A percentile compares a stretch with the other conserved stretches of the same genome.
Evolutionary conservation across 2,329 filamentous ascomycete genomes (phyloP).

Genomic region (Hypomyces rosellus): DNA sequence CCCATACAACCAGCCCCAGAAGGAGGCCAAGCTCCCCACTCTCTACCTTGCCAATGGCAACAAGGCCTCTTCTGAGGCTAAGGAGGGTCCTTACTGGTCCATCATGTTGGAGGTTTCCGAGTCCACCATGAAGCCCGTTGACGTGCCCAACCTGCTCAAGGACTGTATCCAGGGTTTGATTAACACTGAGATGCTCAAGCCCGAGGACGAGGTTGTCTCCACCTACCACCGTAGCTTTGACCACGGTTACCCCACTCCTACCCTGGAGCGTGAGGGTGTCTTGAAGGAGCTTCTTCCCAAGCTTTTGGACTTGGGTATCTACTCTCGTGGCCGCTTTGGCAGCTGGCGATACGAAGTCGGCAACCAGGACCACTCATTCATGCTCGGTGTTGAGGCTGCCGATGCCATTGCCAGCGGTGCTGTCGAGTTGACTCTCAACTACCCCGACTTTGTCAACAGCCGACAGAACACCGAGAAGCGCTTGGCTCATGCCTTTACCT

Average conservation of each 20-base stretch:
- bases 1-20: slow-evolving; percentile 89
- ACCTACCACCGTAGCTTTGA: slow-evolving; percentile 98
- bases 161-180: slow-evolving; percentile 94
- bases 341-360: slow-evolving; percentile 96
- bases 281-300: slow-evolving; percentile 89
- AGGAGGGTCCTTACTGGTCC: slow-evolving; percentile 97
- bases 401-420: slow-evolving; percentile 86
- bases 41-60: slow-evolving; percentile 79
- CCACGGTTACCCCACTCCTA: slow-evolving; percentile 95
- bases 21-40: slow-evolving; percentile 78
- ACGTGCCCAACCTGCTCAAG: slow-evolving; percentile 74
- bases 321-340: slow-evolving; percentile 92
- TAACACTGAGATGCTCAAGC: slow-evolving; percentile 94
- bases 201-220: slow-evolving; percentile 89
- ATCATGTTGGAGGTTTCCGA: slow-evolving; percentile 99
- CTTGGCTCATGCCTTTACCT: slow-evolving; percentile 40
- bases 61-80: slow-evolving; percentile 67
- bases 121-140: slow-evolving; percentile 89
- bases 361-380: slow-evolving; percentile 97
- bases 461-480: slow-evolving; percentile 53
- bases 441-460: slow-evolving; percentile 90
- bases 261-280: slow-evolving; percentile 90
- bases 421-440: slow-evolving; percentile 89
- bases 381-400: slow-evolving; percentile 89
- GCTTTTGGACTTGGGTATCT: slow-evolving; percentile 86